Percentiles rank a stretch among this genome's conserved stretches.
These are phyloP conservation scores for Cryoendolithus antarcticus DNA, from an alignment of 2,329 filamentous ascomycete species.

Conservation along the genomic window DNA sequence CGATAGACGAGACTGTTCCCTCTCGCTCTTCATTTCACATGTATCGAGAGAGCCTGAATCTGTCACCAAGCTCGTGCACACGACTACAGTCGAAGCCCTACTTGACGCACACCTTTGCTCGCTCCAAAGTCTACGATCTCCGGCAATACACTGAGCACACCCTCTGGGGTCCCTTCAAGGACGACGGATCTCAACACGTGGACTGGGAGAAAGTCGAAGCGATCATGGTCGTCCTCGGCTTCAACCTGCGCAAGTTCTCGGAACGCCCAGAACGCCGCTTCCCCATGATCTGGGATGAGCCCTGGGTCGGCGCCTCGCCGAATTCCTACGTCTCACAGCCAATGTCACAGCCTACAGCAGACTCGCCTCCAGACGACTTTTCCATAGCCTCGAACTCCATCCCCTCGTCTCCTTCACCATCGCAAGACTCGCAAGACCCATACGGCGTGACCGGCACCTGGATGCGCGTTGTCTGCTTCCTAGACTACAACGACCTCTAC, in stretches of 20 bases:
- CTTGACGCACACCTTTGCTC: conserved; percentile 41
- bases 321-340: conserved; percentile 13
- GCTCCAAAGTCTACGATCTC: conserved; percentile 61
- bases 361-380: conserved; percentile 12
- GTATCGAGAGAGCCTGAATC: conserved; percentile 9
- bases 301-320: conserved; percentile 45
- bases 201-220: conserved; percentile 76
- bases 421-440: conserved; percentile 49
- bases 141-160: conserved; percentile 51
- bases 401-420: too few relatives aligned
- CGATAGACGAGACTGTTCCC: conserved; percentile 29
- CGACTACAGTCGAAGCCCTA: conserved; percentile 8
- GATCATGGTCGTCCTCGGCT: conserved; percentile 55
- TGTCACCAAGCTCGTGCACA: conserved; percentile 13
- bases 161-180: conserved; percentile 59
- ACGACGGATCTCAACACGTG: conserved; percentile 48
- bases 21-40: conserved; percentile 16
- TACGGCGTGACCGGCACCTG: conserved; percentile 61
- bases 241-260: conserved; percentile 45
- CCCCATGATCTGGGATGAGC: conserved; percentile 40
- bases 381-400: conserved; percentile 21
- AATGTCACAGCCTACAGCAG: neutral
- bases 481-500: conserved; percentile 61
- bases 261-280: conserved; percentile 34
- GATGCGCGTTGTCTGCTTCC: conserved; percentile 45